Conservation (phyloP, 192 early-diverging fungal species). For the Entomortierella chlamydospora region DNA sequence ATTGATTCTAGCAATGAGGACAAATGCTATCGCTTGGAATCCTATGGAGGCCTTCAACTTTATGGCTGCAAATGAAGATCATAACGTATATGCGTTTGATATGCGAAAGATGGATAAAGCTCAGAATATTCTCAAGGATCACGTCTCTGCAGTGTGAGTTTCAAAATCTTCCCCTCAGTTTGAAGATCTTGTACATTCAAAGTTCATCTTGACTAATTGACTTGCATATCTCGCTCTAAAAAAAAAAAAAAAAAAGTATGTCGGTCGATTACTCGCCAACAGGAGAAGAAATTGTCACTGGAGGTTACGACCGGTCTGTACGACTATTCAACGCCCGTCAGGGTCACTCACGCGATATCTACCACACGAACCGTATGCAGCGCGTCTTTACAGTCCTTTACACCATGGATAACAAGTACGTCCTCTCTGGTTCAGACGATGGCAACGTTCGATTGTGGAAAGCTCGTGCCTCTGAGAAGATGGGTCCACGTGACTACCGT, state of each 20-base stretch:
- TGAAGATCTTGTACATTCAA: too few relatives aligned
- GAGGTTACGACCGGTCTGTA: slow-evolving; percentile 94
- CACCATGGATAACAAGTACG: slow-evolving; percentile 94
- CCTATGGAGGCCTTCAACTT: slow-evolving; percentile 99
- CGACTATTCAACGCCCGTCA: slow-evolving; percentile 85
- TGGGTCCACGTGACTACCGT: slow-evolving; percentile 73
- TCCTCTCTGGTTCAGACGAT: slow-evolving; percentile 96
- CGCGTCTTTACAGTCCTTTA: slow-evolving; percentile 92
- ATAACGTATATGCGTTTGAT: slow-evolving; percentile 97
- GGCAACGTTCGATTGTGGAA: slow-evolving; percentile 99
- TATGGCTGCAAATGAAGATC: slow-evolving; percentile 96
- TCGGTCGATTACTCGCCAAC: slow-evolving; percentile 99
- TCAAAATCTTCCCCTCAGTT: slow-evolving; percentile 12
- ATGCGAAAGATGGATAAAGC: slow-evolving; percentile 95
- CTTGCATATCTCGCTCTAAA: too few relatives aligned
- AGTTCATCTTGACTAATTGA: neutral
- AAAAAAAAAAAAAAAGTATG: slow-evolving; percentile 59
- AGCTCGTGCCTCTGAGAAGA: slow-evolving; percentile 89
- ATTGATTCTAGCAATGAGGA: slow-evolving; percentile 84
- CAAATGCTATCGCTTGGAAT: slow-evolving; percentile 99
- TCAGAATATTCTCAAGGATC: slow-evolving; percentile 91
- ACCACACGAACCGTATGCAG: slow-evolving; percentile 99
- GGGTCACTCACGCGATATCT: slow-evolving; percentile 91
- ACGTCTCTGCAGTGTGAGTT: slow-evolving; percentile 94
- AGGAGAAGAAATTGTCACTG: slow-evolving; percentile 95